These are phyloP conservation scores for Pseudotsuga menziesii DNA, from an alignment of 75 land plant genomes.

Conservation along the genomic window DNA sequence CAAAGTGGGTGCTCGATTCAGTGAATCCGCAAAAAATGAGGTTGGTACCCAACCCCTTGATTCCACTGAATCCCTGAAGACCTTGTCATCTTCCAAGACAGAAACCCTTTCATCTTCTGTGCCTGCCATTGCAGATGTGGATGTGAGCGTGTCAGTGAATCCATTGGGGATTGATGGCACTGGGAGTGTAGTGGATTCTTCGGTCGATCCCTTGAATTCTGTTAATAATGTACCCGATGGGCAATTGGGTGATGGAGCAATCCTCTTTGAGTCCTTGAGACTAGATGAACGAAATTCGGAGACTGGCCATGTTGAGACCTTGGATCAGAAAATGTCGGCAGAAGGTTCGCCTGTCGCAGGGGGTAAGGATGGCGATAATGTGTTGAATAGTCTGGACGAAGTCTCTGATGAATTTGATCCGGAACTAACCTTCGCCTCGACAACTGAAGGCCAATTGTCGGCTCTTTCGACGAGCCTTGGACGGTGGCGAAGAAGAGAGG, in stretches of 20 bases:
- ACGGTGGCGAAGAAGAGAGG: constrained; percentile 64
- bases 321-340: background rate
- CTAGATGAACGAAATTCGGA: background rate
- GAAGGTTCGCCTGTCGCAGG: constrained; percentile 3
- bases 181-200: background rate
- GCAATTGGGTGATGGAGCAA: constrained; percentile 4
- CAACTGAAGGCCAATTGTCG: background rate
- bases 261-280: background rate
- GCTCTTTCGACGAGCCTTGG: background rate
- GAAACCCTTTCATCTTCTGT: background rate
- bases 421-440: background rate
- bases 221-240: background rate
- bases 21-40: background rate
- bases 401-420: constrained; percentile 30
- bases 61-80: background rate
- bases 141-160: background rate
- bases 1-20: background rate
- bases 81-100: background rate
- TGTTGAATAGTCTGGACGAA: constrained; percentile 6
- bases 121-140: constrained; percentile 2
- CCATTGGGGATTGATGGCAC: background rate
- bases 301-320: background rate
- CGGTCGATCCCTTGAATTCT: background rate
- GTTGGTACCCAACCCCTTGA: background rate
- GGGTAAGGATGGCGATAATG: background rate